Evolutionary conservation across 2,329 filamentous ascomycete species (phyloP), one percentile per base, ranked within the genome.

Genomic region (Aspergillus sp.): DNA sequence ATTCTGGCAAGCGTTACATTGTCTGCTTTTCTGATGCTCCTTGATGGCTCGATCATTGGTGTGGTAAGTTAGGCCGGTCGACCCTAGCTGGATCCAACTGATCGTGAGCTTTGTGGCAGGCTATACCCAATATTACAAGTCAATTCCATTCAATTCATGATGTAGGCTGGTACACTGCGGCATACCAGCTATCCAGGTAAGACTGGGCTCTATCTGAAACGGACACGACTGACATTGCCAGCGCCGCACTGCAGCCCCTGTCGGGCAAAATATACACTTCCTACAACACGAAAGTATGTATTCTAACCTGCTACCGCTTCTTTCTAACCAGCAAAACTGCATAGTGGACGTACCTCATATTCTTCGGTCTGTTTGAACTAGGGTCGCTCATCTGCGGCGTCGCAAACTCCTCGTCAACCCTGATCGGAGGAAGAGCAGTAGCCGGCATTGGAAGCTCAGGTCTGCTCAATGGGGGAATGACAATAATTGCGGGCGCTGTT

Each of bases 81-180:
- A 15, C 33, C 11, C 33, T 15, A 37, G 11, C 33, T 12, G 33
- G 6, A 37, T 15, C 11, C 11, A 37, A 37, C 33, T 37, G 12
- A 37, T 1, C 12, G 4, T 6, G 11, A 9, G 11, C 11, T 6
- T 8, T 15, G 15, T 31, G 6, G 39, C 4, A 47, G 44, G 44
- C 44, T 23, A 17, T 47, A 31, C 37, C 39, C 9, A 17, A 7
- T 12, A 27, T 48, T n/a, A 45, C 37, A 9, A 17, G 21, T 4
- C 14, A 19, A 37, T 23, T 27, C 14, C 54, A 56, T 6, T 56
- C 54, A 3, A 17, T 56, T 14, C 8, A 56, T 21, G 54, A 56
- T 31, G 47, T 56, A 11, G 54, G 39, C 21, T 56, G 54, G 54
- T 56, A 56, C n/a, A 46, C 46, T 31, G 44, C 39, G 6, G 54